phyloP scores from a whole-genome alignment of 192 early-diverging fungal genomes.

The Glomus cerebriforme region DNA sequence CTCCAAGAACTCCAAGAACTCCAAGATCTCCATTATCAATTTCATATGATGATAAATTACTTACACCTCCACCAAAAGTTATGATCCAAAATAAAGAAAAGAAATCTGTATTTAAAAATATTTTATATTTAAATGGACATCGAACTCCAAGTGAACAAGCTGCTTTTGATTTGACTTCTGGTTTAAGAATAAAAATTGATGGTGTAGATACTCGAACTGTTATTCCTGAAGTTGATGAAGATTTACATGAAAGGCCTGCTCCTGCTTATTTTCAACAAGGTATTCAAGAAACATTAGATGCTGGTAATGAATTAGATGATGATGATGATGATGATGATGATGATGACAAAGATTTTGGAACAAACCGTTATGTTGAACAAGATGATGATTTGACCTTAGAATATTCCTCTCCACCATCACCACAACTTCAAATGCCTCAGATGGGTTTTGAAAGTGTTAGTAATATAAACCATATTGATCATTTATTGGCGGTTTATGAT shows the following conservation, averaged over 20 bases:
- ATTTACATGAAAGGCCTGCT: background rate
- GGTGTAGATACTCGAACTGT: background rate
- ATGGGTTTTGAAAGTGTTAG: background rate
- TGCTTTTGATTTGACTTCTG: constrained; percentile 1
- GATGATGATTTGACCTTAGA: background rate
- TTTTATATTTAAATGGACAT: constrained; percentile 9
- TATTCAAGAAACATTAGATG: background rate
- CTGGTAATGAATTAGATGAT: background rate
- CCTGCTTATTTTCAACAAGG: background rate
- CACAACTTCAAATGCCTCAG: too few species aligned
- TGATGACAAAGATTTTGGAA: background rate
- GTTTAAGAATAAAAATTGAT: background rate
- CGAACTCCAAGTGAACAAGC: constrained; percentile 27
- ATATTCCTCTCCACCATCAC: background rate
- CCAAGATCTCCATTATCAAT: too few species aligned
- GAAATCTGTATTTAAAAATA: background rate
- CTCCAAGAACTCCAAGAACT: too few species aligned
- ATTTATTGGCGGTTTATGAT: background rate
- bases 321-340: too few species aligned
- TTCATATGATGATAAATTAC: background rate
- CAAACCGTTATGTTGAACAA: background rate
- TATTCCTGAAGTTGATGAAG: background rate
- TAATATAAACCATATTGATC: background rate
- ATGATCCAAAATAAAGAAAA: background rate
- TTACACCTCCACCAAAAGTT: background rate